Conservation (phyloP, 2,329 filamentous ascomycete species). For the Penicillium sp. region DNA sequence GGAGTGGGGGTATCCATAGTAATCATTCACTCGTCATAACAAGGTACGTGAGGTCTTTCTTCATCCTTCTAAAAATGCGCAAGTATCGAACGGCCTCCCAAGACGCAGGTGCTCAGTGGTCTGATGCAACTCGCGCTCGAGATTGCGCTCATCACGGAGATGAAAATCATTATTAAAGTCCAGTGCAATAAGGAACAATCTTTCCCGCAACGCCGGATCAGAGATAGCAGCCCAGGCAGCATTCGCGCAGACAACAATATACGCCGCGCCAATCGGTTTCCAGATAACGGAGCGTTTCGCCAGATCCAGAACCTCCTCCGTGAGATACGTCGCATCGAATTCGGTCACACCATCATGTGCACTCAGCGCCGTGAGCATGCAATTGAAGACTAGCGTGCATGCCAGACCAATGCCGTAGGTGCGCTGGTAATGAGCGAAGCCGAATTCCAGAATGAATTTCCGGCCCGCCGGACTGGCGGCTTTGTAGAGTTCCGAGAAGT, state of each 20-base stretch:
- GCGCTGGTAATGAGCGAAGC: conserved; percentile 38
- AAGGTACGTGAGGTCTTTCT: neutral
- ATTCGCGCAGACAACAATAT: conserved; percentile 33
- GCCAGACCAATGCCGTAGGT: conserved; percentile 37
- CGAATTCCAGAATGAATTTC: conserved; percentile 9
- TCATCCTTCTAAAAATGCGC: neutral
- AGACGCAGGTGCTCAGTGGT: conserved; percentile 17
- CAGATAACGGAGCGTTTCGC: conserved; percentile 31
- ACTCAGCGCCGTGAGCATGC: conserved; percentile 36
- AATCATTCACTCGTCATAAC: neutral
- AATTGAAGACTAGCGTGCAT: conserved; percentile 38
- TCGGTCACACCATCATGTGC: conserved; percentile 17
- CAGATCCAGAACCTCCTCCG: conserved; percentile 33
- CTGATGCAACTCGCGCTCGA: conserved; percentile 11
- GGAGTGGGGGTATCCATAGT: too few species aligned
- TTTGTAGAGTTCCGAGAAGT: neutral
- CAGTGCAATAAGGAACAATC: conserved; percentile 21
- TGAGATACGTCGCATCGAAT: conserved; percentile 25
- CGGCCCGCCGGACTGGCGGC: neutral
- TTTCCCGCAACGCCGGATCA: conserved; percentile 20
- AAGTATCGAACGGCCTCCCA: neutral
- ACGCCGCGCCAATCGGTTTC: conserved; percentile 38
- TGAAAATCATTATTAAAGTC: conserved; percentile 34
- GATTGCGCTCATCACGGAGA: neutral
- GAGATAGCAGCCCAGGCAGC: conserved; percentile 29